Base-by-base conservation (phyloP, 306 rosid species). In the Prunus mume region DNA sequence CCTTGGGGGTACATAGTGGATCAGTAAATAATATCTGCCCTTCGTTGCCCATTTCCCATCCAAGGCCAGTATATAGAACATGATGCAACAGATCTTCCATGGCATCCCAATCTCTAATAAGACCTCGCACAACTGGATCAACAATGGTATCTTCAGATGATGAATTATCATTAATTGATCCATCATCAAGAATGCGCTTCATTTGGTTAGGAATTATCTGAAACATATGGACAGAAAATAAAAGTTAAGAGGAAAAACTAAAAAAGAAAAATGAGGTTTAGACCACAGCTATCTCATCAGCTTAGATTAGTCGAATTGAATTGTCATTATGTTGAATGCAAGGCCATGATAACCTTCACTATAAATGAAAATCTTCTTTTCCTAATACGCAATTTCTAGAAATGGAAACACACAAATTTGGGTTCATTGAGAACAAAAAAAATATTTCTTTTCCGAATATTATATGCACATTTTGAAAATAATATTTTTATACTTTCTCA, bases 31-130 rank as follows among this genome's bases (percentile, higher is more conserved):
- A 75, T 75, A 94, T 89, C 74, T 94, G 96, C 50, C 98, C 98
- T 88, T 94, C 98, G 68, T 92, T 92, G 69, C 99, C 99, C 11
- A 92, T 89, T 85, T 92, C 99, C 99, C 99, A 95, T 72, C 99
- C 99, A 71, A 95, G 99, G 63, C 97, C 99, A 70, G 89, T 74
- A 65, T 95, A 95, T 52, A 95, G 81, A 25, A 92, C 86, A 88
- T 95, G 88, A 81, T 89, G 90, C 88, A 95, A 85, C 80, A 95
- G 81, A 81, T 95, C 99, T 82, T 95, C 99, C 92, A 95, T 82
- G 22, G 99, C 97, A 84, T 95, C 99, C 99, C 99, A 95, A 71
- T 95, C 98, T 73, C 85, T 91, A 50, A 94, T 68, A 73, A 86
- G 80, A 28, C 96, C 96, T 43, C 94, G 88, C 80, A 75, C 90